These are phyloP conservation scores for Thelonectria blattea DNA, from an alignment of 2,329 filamentous ascomycete genomes.

Conservation along the genomic window DNA sequence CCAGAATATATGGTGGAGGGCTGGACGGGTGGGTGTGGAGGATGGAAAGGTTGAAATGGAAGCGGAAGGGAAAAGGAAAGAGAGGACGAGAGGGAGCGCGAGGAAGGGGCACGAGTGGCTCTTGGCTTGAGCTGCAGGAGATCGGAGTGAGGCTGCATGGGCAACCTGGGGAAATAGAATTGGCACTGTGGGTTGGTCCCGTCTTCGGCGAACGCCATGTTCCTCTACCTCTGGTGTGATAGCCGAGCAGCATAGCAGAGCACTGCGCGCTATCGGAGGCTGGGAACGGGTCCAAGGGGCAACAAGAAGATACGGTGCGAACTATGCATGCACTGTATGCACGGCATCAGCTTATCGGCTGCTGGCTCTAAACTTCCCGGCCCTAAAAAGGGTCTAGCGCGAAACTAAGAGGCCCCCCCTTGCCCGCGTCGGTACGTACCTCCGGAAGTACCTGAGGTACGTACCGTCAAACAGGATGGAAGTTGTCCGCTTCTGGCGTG, in stretches of 20 bases:
- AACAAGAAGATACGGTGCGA: slow-evolving; percentile 17
- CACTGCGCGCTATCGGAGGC: slow-evolving; percentile 8
- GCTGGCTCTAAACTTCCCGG: slow-evolving; percentile 34
- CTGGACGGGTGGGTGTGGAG: slow-evolving; percentile 20
- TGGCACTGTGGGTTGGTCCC: slow-evolving; percentile 33
- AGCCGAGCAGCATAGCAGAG: not conserved
- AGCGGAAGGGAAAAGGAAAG: slow-evolving; percentile 33
- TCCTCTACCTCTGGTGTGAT: slow-evolving; percentile 28
- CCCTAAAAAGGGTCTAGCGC: slow-evolving; percentile 33
- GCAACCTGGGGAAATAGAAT: slow-evolving; percentile 33
- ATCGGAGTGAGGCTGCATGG: slow-evolving; percentile 37
- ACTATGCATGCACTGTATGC: slow-evolving; percentile 30
- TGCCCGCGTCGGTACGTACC: slow-evolving; percentile 13
- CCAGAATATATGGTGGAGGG: slow-evolving; percentile 15
- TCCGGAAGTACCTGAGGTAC: slow-evolving; percentile 8
- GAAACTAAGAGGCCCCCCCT: slow-evolving; percentile 23
- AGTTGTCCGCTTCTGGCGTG: slow-evolving; percentile 29
- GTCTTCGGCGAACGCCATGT: slow-evolving; percentile 31
- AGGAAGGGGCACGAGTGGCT: slow-evolving; percentile 40
- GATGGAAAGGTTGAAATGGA: slow-evolving; percentile 35
- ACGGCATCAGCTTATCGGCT: slow-evolving; percentile 40
- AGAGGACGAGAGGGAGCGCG: slow-evolving; percentile 32
- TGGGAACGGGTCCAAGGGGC: not conserved
- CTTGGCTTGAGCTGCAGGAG: slow-evolving; percentile 35
- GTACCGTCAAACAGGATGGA: not conserved